Conservation (phyloP, 2,329 filamentous ascomycete genomes). For the Phyllosticta citriasiana region DNA sequence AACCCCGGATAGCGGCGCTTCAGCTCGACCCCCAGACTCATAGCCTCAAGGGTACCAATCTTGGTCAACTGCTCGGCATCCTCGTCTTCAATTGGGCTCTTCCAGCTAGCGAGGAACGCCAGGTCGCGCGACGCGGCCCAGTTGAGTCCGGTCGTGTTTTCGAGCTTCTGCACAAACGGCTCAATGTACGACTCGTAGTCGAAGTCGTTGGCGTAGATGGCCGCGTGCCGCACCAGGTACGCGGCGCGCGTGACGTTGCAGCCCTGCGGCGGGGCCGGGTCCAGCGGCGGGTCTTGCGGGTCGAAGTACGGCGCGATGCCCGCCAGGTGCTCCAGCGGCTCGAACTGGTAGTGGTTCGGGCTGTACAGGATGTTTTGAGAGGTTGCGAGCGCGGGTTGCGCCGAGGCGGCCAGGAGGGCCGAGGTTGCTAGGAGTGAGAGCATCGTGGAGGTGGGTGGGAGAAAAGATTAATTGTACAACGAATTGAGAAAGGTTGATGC, state of each 20-base stretch:
- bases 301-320: conserved; percentile 43
- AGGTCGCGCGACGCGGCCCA: conserved; percentile 48
- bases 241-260: conserved; percentile 41
- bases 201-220: conserved; percentile 44
- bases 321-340: conserved; percentile 40
- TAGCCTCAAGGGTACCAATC: conserved; percentile 51
- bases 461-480: background rate
- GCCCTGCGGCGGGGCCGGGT: conserved; percentile 39
- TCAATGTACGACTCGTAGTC: conserved; percentile 43
- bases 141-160: conserved; percentile 44
- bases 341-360: conserved; percentile 22
- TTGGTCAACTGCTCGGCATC: conserved; percentile 52
- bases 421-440: background rate
- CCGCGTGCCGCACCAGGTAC: conserved; percentile 41
- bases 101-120: conserved; percentile 48
- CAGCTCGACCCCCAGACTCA: conserved; percentile 48
- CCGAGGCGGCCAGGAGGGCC: background rate
- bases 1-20: conserved; percentile 49
- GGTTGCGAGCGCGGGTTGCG: background rate
- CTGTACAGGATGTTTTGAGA: conserved; percentile 9
- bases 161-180: conserved; percentile 45
- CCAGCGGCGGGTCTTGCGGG: conserved; percentile 35
- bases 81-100: conserved; percentile 45
- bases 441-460: background rate
- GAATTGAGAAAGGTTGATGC: background rate